These are phyloP conservation scores for Jaenimonas drosophilae DNA, from an alignment of 208 protist genomes.

Conservation along the genomic window DNA sequence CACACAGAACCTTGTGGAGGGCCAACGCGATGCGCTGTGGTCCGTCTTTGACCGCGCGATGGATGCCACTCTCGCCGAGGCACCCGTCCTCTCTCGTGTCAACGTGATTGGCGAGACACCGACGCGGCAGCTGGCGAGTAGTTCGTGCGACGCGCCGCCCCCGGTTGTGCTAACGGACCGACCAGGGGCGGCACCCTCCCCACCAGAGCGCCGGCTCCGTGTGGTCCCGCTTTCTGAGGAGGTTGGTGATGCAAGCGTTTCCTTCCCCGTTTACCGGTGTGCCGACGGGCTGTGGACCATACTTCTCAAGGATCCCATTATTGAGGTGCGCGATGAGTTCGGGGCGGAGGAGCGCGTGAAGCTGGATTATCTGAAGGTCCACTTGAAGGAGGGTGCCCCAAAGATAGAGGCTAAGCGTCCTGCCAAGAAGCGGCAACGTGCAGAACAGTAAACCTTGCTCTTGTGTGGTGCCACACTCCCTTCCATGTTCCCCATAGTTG, in stretches of 20 bases:
- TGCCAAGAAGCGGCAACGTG: no score
- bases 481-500: no score
- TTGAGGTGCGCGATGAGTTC: slow-evolving; percentile 51
- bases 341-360: slow-evolving; percentile 46
- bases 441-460: no score
- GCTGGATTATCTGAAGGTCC: slow-evolving; percentile 73
- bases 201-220: slow-evolving; percentile 2
- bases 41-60: slow-evolving; percentile 68
- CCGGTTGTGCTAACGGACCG: neutral
- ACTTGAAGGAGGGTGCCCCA: slow-evolving; percentile 11
- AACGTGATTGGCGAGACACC: slow-evolving; percentile 29
- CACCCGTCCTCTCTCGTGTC: slow-evolving; percentile 40
- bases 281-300: slow-evolving; percentile 76
- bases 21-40: slow-evolving; percentile 69
- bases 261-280: slow-evolving; percentile 67
- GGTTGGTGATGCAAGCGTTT: slow-evolving; percentile 18
- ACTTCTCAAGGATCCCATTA: slow-evolving; percentile 64
- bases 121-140: neutral
- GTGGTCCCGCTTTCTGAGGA: slow-evolving; percentile 2
- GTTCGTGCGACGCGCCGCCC: neutral
- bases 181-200: neutral
- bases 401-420: neutral
- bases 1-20: slow-evolving; percentile 28
- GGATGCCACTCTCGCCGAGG: slow-evolving; percentile 46
- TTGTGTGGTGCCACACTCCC: no score